These are phyloP conservation scores for Suaeda aralocaspica DNA, from an alignment of 148 eudicot species.

Conservation along the genomic window DNA sequence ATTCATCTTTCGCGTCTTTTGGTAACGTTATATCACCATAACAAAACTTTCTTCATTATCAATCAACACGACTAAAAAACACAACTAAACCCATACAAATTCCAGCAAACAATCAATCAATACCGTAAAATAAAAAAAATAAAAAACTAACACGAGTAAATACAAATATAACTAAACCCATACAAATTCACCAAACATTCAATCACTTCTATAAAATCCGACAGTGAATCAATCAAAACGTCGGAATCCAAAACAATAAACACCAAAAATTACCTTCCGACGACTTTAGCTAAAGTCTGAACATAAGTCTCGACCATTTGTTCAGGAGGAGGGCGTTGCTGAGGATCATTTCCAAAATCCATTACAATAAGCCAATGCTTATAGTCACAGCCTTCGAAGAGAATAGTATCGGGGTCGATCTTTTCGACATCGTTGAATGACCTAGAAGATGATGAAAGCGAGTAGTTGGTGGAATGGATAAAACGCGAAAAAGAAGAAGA, in stretches of 20 bases:
- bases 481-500: slow-evolving; percentile 11
- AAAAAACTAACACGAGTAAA: too few species aligned
- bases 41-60: too few species aligned
- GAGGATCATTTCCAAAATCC: slow-evolving; percentile 62
- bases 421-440: slow-evolving; percentile 32
- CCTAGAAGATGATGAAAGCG: slow-evolving; percentile 24
- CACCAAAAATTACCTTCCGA: slow-evolving; percentile 60
- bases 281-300: slow-evolving; percentile 67
- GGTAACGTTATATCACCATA: too few species aligned
- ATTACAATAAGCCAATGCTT: slow-evolving; percentile 90
- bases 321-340: slow-evolving; percentile 42
- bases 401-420: slow-evolving; percentile 59
- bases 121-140: background rate
- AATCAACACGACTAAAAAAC: too few species aligned
- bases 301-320: slow-evolving; percentile 81
- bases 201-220: too few species aligned
- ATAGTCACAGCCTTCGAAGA: slow-evolving; percentile 92
- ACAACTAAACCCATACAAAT: too few species aligned
- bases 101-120: too few species aligned
- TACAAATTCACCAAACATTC: too few species aligned
- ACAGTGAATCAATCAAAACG: too few species aligned
- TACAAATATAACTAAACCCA: too few species aligned
- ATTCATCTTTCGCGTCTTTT: too few species aligned
- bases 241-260: too few species aligned
- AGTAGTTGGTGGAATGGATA: slow-evolving; percentile 28